Evolutionary conservation across 2,329 filamentous ascomycete genomes (phyloP).

Genomic region (Pezizomycotina sp.): DNA sequence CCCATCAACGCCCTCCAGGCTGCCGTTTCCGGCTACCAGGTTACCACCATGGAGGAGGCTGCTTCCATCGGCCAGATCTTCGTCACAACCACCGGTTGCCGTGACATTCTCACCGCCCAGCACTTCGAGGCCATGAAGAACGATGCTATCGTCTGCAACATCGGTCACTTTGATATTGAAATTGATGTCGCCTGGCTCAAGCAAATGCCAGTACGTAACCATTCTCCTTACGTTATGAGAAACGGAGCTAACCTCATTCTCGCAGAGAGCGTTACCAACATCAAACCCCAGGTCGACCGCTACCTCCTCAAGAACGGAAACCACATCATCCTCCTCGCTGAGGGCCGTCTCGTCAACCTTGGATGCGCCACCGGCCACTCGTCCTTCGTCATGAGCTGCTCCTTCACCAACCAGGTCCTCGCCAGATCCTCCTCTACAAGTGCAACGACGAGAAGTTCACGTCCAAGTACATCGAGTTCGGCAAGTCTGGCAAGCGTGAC

Average conservation of each 20-base stretch:
- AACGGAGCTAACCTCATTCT: slow-evolving; percentile 8
- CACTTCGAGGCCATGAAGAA: slow-evolving; percentile 95
- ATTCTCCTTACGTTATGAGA: neutral
- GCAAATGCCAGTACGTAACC: slow-evolving; percentile 43
- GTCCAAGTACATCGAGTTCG: slow-evolving; percentile 92
- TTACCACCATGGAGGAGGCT: slow-evolving; percentile 96
- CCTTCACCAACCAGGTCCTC: slow-evolving; percentile 99
- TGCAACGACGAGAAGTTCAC: slow-evolving; percentile 69
- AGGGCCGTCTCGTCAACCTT: slow-evolving; percentile 97
- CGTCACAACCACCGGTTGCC: slow-evolving; percentile 96
- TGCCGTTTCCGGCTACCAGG: slow-evolving; percentile 91
- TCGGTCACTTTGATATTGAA: slow-evolving; percentile 99
- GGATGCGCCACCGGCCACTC: slow-evolving; percentile 98
- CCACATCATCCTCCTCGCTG: slow-evolving; percentile 95
- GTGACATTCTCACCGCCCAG: slow-evolving; percentile 79
- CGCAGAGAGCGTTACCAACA: slow-evolving; percentile 85
- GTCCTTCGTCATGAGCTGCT: slow-evolving; percentile 99
- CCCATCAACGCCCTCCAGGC: slow-evolving; percentile 99
- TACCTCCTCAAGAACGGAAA: slow-evolving; percentile 85
- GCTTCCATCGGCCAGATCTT: slow-evolving; percentile 85
- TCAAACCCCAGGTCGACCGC: slow-evolving; percentile 99
- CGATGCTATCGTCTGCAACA: slow-evolving; percentile 99
- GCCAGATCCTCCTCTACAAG: slow-evolving; percentile 99
- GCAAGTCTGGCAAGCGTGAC: slow-evolving; percentile 72
- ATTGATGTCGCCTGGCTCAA: slow-evolving; percentile 99